Evolutionary conservation across 2,329 filamentous ascomycete genomes (phyloP), one percentile per base, ranked within the genome.

Genomic region (Talaromyces sp.): DNA sequence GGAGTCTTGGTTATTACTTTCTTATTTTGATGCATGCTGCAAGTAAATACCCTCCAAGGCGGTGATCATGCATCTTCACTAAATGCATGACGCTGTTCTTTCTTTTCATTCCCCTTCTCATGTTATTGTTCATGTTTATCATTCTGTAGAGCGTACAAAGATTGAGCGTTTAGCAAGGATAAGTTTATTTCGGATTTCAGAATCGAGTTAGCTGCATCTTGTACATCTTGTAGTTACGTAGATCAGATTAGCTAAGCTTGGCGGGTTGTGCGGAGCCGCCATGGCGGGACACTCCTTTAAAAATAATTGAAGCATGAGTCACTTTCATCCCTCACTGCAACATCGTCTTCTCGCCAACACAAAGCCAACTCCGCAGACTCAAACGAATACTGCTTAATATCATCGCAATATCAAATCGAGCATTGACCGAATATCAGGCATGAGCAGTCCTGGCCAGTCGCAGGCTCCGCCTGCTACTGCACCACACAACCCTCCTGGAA

Each of bases 361-460:
- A 56, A 31, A 19, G 6, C 8, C 27, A 52, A 16, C 27, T 16
- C 16, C n/a, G 7, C 27, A 52, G 2, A 31, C 7, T 31, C 11
- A 52, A 33, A 14, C 7, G 14, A 52, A 33, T 31, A 31, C 24
- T 11, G 9, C 35, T 13, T 11, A 37, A 11, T 37, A 10, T 37
- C 8, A 13, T 13, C 35, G 35, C 35, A 37, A 10, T 8, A 11
- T 13, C 8, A 37, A 31, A 31, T 8, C 27, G 35, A 37, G 35
- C 35, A 37, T 37, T 22, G n/a, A 39, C 19, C 37, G 5, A 50
- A 33, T 37, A 37, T 60, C 27, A 63, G 52, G 52, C 61, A 65
- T 65, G 64, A 62, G 39, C 47, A 65, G 19, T 37, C 37, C 64
- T 35, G 54, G 22, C 24, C 59, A 65, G 48, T 31, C 19, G 59